Conservation (phyloP, 1,139 yeast genomes). For the Geotrichum aggregatum region DNA sequence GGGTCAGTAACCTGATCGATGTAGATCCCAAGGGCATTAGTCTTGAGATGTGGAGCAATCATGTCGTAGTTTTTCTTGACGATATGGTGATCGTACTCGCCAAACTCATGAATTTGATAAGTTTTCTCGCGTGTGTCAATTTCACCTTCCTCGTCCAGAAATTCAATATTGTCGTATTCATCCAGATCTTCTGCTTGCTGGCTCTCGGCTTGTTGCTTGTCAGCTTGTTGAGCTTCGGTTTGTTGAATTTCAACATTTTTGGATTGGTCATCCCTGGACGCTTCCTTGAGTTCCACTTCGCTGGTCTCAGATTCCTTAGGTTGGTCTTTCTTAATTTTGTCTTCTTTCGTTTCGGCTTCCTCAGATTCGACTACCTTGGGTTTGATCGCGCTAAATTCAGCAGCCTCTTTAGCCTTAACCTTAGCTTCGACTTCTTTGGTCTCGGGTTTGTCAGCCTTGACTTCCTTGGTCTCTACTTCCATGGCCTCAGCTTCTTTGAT, state of each 20-base stretch:
- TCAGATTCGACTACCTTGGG: neutral
- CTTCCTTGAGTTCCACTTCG: neutral
- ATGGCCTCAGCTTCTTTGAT: too few relatives aligned
- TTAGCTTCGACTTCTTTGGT: neutral
- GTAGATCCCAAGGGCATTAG: conserved; percentile 66
- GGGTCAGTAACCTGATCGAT: conserved; percentile 86
- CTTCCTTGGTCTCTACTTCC: neutral
- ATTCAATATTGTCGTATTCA: conserved; percentile 7
- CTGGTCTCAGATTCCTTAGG: neutral
- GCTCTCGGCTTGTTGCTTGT: neutral
- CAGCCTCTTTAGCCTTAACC: neutral
- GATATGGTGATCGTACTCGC: conserved; percentile 1
- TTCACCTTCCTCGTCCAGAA: conserved; percentile 9
- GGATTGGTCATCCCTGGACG: too few relatives aligned
- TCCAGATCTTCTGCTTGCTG: neutral
- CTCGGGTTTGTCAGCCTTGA: neutral
- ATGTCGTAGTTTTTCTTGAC: conserved; percentile 1
- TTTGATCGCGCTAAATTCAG: neutral
- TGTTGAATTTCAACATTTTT: too few relatives aligned
- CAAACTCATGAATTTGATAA: neutral
- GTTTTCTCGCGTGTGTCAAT: neutral
- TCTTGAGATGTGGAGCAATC: conserved; percentile 30
- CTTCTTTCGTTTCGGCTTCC: neutral
- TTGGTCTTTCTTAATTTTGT: neutral
- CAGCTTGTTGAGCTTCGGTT: neutral